Conservation (phyloP, 345 rosid genomes). For the Corchorus capsularis region DNA sequence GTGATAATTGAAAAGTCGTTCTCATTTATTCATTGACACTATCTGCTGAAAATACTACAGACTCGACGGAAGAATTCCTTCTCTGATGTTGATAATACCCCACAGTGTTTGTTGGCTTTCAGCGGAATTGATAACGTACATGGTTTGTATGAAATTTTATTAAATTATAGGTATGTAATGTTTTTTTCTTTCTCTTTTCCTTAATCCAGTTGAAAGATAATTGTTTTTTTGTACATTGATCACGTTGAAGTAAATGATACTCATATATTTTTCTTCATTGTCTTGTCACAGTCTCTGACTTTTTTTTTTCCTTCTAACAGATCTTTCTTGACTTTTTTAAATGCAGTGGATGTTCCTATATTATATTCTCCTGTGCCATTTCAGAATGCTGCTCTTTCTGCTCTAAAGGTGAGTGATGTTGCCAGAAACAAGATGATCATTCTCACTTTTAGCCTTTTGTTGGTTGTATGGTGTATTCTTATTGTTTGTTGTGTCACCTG, state of each 20-base stretch:
- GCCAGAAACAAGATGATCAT: background rate
- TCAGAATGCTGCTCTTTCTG: slow-evolving; percentile 77
- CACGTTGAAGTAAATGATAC: background rate
- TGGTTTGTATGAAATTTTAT: slow-evolving; percentile 76
- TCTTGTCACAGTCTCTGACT: slow-evolving; percentile 16
- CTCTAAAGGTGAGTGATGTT: slow-evolving; percentile 69
- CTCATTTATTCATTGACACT: slow-evolving; percentile 19
- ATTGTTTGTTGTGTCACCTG: background rate
- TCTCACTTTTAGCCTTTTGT: background rate
- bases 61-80: slow-evolving; percentile 54
- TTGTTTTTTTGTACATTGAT: background rate
- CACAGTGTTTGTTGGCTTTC: slow-evolving; percentile 82
- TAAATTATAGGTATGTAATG: slow-evolving; percentile 74
- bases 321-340: slow-evolving; percentile 65
- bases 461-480: background rate
- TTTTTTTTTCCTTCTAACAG: slow-evolving; percentile 38
- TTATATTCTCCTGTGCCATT: slow-evolving; percentile 80
- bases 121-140: slow-evolving; percentile 64
- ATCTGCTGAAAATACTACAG: slow-evolving; percentile 50
- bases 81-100: slow-evolving; percentile 74
- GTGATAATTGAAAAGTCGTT: background rate
- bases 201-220: background rate
- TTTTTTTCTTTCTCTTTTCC: background rate
- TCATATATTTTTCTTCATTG: slow-evolving; percentile 14
- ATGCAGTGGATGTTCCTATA: slow-evolving; percentile 72